Evolutionary conservation across 106 monocot genomes (phyloP), one percentile per base, ranked within the genome.

Genomic region (Apostasia shenzhenica): DNA sequence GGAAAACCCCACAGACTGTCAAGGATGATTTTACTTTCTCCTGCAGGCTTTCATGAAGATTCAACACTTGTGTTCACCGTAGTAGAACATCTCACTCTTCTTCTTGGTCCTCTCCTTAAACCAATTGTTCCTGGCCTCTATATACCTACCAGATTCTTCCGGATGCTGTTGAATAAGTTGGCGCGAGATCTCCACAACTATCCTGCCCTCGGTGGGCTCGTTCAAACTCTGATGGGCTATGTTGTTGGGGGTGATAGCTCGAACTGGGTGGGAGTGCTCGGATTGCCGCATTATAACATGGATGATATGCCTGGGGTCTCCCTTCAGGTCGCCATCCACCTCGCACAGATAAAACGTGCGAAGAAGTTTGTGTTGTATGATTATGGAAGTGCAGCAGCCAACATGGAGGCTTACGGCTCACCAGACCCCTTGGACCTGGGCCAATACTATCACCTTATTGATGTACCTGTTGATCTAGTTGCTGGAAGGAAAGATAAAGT

Each of bases 301-400:
- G 87, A 92, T 57, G 89, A 97, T 61, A 97, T 97, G 97, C 97
- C 97, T 40, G 97, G 97, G 2, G 84, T 97, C 5, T 92, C 97
- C 14, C 59, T 97, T 8, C 83, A 77, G 55, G 97, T 97, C 4
- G 89, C 82, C 1, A 57, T 97, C 61, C 97, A 97, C 75, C 79
- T 97, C 5, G 92, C 97, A 2, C 97, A 97, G 72, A 87, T 97
- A 63, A 97, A 92, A 66, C 79, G 82, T 42, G 44, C 89, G 2
- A 77, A 72, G 48, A 92, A 69, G 75, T 97, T 97, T 61, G 77
- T 79, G 53, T 92, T 97, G 97, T 97, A 83, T 63, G 97, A 97
- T 66, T 97, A 76, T 64, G 97, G 97, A 55, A 92, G 81, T 51
- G 68, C 73, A 14, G 81, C 80, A 46, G 76, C 86, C 41, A 97